Percentiles rank a stretch among this genome's conserved stretches.
Conservation (phyloP, 306 rosid species). For the Canavalia gladiata region DNA sequence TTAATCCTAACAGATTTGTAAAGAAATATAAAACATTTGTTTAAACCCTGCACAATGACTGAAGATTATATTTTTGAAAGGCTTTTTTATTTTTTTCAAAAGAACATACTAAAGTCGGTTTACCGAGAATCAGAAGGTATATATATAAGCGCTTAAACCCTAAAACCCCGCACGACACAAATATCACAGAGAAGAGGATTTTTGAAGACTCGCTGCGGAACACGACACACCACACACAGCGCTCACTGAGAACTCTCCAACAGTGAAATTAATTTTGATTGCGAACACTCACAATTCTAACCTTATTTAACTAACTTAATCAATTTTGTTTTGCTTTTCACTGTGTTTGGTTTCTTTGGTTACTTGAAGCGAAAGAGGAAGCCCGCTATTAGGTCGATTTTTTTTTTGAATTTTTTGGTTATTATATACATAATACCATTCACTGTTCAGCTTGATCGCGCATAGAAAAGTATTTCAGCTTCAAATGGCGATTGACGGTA, state of each 20-base stretch:
- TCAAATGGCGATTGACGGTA: conserved; percentile 77
- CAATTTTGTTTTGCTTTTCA: neutral
- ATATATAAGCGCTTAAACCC: conserved; percentile 16
- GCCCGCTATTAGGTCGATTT: neutral
- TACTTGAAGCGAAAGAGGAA: neutral
- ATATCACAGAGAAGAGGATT: neutral
- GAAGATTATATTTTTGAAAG: too few species aligned
- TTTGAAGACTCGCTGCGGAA: neutral
- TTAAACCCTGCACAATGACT: too few species aligned
- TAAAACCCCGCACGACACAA: neutral
- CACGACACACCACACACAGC: neutral
- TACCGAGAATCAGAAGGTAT: neutral
- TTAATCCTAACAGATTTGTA: too few species aligned
- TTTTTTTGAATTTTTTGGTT: neutral
- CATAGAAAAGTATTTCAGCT: conserved; percentile 32
- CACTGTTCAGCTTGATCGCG: conserved; percentile 19
- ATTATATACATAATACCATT: neutral
- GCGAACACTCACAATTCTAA: neutral
- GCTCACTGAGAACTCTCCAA: neutral
- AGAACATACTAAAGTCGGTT: neutral
- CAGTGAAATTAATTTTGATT: neutral
- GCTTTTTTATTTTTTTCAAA: too few species aligned
- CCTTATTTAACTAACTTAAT: neutral
- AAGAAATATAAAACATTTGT: too few species aligned
- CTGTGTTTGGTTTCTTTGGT: neutral